A percentile compares a stretch with the other conserved stretches of the same genome.
Evolutionary conservation across 1,284 basidiomycete species (phyloP).

Genomic region (Microbotryum intermedium): DNA sequence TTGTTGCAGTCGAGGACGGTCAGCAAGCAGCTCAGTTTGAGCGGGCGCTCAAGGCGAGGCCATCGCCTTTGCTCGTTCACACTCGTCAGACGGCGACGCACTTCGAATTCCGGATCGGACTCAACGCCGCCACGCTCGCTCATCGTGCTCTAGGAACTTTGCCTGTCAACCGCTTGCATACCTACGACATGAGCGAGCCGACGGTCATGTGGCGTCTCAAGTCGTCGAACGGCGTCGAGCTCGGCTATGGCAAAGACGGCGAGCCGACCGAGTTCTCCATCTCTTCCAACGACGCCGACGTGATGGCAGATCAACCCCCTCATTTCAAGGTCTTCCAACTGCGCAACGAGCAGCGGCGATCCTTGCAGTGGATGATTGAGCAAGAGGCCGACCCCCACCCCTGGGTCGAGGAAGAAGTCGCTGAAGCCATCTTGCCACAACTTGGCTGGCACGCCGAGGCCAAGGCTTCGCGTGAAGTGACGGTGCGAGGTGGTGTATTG

Average conservation of each 20-base stretch:
- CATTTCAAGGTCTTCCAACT: conserved; percentile 60
- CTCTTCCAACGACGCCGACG: conserved; percentile 67
- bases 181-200: conserved; percentile 55
- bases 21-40: conserved; percentile 50
- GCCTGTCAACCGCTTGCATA: conserved; percentile 59
- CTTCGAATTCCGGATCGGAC: conserved; percentile 68
- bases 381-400: conserved; percentile 61
- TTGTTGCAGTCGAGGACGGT: conserved; percentile 64
- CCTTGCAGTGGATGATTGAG: conserved; percentile 82
- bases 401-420: conserved; percentile 88
- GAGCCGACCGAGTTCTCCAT: conserved; percentile 51
- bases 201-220: conserved; percentile 45
- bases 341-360: conserved; percentile 78
- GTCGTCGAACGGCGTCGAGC: conserved; percentile 41
- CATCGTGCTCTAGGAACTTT: conserved; percentile 78
- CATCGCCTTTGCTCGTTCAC: conserved; percentile 78
- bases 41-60: conserved; percentile 72
- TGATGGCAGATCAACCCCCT: conserved; percentile 65
- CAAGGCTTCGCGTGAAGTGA: conserved; percentile 66
- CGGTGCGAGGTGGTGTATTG: conserved; percentile 77
- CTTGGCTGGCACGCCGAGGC: conserved; percentile 90
- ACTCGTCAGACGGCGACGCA: conserved; percentile 58
- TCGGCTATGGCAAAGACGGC: conserved; percentile 1
- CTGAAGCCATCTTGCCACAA: conserved; percentile 74
- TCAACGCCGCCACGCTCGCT: conserved; percentile 77